Base-by-base conservation (phyloP, 2,329 filamentous ascomycete species). In the Exophiala sp. region DNA sequence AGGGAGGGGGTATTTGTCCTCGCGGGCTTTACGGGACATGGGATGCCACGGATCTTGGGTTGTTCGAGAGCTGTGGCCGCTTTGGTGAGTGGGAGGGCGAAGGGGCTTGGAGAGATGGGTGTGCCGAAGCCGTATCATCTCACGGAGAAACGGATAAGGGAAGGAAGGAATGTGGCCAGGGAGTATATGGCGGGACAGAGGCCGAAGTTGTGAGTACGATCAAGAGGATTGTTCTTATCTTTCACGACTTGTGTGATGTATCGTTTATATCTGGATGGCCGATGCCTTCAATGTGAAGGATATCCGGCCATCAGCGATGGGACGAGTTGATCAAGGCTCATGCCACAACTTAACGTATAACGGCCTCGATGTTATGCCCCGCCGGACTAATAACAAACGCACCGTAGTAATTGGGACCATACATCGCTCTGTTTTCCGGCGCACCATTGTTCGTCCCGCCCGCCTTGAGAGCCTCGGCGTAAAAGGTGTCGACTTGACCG, bases 1-100 rank as follows among this genome's bases (percentile, higher is more conserved):
- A 67, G 68, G 47, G 61, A 68, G 2, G 74, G 75, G 0, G 63
- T 86, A 18, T 85, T 79, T 74, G 70, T 84, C 1, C 74, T 76
- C 32, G 81, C 79, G 2, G 77, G 81, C 5, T 87, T 86, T 58
- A 84, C 85, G 58, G 85, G 85, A 0, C 82, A 87, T 65, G 83
- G 84, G 0, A 87, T 86, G 84, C 83, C 83, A 1, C 67, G 82
- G 32, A 82, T 81, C 50, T 79, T 60, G 16, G 60, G 84, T 78
- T 0, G 61, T 87, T 54, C 79, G 76, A 1, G 68, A 71, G 29
- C 83, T 85, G 78, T 75, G 84, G 57, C 48, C 66, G 16, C 60
- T 63, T 56, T 71, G 47, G 9, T 65, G 54, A 29, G 51, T 7
- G 57, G 54, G 2, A 49, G 53, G 21, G 48, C 47, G 2, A 38